Conservation (phyloP, 495 filamentous ascomycete genomes). For the Aspergillus coremiiformis region DNA sequence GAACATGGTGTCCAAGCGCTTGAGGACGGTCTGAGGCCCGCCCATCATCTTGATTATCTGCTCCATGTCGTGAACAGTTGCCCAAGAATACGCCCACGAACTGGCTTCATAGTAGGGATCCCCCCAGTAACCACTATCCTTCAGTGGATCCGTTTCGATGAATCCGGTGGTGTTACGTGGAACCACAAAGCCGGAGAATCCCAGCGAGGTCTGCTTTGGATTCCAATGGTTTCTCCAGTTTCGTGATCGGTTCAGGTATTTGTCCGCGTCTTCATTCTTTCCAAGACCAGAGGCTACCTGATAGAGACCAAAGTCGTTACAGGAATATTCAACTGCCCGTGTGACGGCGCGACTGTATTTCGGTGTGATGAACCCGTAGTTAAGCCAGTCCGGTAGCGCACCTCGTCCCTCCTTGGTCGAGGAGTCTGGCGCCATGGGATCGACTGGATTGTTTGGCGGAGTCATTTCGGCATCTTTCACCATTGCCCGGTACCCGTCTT, state of each 20-base stretch:
- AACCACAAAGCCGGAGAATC: conserved; percentile 58
- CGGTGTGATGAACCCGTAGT: conserved; percentile 58
- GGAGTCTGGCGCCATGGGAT: conserved; percentile 51
- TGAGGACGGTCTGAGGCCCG: conserved; percentile 34
- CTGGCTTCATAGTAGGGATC: conserved; percentile 57
- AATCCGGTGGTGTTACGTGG: conserved; percentile 53
- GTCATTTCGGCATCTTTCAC: conserved; percentile 59
- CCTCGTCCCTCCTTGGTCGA: conserved; percentile 65
- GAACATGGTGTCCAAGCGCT: conserved; percentile 40
- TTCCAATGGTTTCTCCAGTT: conserved; percentile 75
- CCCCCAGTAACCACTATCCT: conserved; percentile 54
- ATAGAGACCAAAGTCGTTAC: conserved; percentile 60
- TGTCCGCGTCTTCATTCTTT: conserved; percentile 43
- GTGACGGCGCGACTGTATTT: conserved; percentile 54
- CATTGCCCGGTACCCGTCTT: conserved; percentile 62
- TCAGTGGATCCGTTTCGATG: conserved; percentile 47
- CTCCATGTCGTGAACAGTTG: conserved; percentile 59
- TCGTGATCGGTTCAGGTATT: conserved; percentile 56
- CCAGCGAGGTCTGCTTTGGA: conserved; percentile 41
- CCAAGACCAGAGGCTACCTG: conserved; percentile 47
- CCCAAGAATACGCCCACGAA: conserved; percentile 65
- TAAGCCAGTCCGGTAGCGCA: conserved; percentile 62
- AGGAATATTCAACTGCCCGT: conserved; percentile 60
- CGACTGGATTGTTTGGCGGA: conserved; percentile 56
- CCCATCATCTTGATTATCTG: conserved; percentile 51